Conservation (phyloP, 1,139 yeast species). For the Suhomyces bolitotheri region DNA sequence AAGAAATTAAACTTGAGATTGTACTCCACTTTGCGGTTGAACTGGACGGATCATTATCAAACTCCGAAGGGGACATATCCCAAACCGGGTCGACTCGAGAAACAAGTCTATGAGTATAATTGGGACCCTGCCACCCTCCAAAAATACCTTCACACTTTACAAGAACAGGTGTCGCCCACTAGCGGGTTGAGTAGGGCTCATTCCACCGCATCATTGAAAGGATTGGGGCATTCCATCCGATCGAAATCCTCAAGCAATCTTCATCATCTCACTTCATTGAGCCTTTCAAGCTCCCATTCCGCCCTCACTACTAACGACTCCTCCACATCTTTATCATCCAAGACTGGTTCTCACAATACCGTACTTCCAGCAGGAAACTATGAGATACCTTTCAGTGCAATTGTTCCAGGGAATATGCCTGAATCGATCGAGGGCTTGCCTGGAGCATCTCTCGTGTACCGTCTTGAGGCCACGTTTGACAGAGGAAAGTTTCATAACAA, state of each 20-base stretch:
- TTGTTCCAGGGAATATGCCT: constrained; percentile 80
- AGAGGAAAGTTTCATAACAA: constrained; percentile 74
- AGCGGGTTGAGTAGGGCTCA: constrained; percentile 21
- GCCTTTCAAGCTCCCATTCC: constrained; percentile 16
- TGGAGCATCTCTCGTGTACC: constrained; percentile 78
- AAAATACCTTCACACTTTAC: constrained; percentile 31
- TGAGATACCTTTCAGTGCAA: constrained; percentile 84
- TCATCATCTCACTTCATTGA: constrained; percentile 24
- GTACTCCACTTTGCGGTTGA: constrained; percentile 61
- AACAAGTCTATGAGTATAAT: constrained; percentile 66
- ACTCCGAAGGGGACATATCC: constrained; percentile 47
- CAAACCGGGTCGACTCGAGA: constrained; percentile 61
- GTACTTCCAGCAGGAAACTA: constrained; percentile 72
- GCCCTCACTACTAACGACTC: constrained; percentile 10
- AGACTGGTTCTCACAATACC: constrained; percentile 19
- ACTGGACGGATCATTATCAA: constrained; percentile 54
- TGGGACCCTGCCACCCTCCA: constrained; percentile 70
- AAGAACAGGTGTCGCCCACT: constrained; percentile 25
- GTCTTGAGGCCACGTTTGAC: constrained; percentile 77
- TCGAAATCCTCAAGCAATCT: constrained; percentile 37
- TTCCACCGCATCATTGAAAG: constrained; percentile 39
- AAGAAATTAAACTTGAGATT: constrained; percentile 63
- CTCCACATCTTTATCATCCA: constrained; percentile 18
- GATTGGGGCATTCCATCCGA: constrained; percentile 30
- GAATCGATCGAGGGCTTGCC: constrained; percentile 92